Percentiles rank a stretch among this genome's conserved stretches.
Evolutionary conservation across 805 yeast species (phyloP).

Genomic region (Cyberlindnera euphorbiiphila): DNA sequence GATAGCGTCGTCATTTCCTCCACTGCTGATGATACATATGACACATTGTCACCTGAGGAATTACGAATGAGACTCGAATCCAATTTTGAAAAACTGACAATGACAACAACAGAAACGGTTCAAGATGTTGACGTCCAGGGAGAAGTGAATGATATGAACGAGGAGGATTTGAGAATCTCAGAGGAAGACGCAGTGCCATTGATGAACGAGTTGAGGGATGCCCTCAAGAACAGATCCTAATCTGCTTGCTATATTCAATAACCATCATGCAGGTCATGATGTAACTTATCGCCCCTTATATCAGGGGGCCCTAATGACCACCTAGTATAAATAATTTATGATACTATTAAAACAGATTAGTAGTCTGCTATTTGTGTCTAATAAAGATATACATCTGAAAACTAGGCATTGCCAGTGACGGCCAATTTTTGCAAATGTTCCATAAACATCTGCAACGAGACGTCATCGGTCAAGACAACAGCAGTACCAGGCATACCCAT

Average conservation of each 20-base stretch:
- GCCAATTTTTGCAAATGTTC: slow-evolving; percentile 35
- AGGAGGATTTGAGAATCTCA: slow-evolving; percentile 14
- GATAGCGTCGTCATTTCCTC: slow-evolving; percentile 24
- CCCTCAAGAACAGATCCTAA: slow-evolving; percentile 13
- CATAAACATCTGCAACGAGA: slow-evolving; percentile 25
- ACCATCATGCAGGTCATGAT: slow-evolving; percentile 7
- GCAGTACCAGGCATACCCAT: slow-evolving; percentile 35
- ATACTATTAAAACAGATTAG: no score
- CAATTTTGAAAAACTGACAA: slow-evolving; percentile 18
- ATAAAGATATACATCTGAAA: no score
- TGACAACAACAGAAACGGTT: slow-evolving; percentile 8
- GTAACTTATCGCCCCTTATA: neutral
- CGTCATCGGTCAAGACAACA: slow-evolving; percentile 52
- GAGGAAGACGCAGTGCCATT: slow-evolving; percentile 11
- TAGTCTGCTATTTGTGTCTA: no score
- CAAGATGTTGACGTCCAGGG: no score
- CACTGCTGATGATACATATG: slow-evolving; percentile 7
- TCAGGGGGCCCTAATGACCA: no score
- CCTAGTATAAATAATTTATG: no score
- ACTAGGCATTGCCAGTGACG: slow-evolving; percentile 15
- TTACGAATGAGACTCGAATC: slow-evolving; percentile 21
- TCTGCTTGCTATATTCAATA: no score
- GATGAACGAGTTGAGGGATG: slow-evolving; percentile 19
- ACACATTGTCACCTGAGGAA: slow-evolving; percentile 14
- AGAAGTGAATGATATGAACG: slow-evolving; percentile 6